phyloP scores from a whole-genome alignment of 805 yeast genomes.

The Priceomyces carsonii region DNA sequence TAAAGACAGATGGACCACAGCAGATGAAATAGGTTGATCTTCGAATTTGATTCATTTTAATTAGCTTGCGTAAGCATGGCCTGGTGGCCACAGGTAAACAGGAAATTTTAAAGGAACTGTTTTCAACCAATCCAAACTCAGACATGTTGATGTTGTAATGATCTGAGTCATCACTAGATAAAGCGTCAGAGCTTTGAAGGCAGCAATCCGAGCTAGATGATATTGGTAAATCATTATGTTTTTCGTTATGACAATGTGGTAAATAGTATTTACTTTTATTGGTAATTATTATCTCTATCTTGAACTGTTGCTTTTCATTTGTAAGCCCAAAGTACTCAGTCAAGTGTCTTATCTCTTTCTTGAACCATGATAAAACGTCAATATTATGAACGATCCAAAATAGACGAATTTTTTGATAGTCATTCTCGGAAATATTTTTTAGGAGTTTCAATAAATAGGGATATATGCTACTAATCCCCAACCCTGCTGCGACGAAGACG shows the following conservation, averaged over 20 bases:
- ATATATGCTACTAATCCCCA: constrained; percentile 3
- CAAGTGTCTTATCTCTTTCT: constrained; percentile 2
- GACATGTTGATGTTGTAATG: neutral
- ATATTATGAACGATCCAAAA: constrained; percentile 4
- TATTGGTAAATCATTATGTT: neutral
- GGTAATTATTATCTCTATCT: constrained; percentile 1
- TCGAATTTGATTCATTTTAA: constrained; percentile 1
- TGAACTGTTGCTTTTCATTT: neutral
- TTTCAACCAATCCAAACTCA: neutral
- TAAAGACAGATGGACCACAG: constrained; percentile 5
- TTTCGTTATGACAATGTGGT: no score
- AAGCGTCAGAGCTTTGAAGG: no score
- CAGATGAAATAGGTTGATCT: constrained; percentile 2
- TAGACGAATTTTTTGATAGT: constrained; percentile 1
- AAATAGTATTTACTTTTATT: no score
- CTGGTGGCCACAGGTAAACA: constrained; percentile 3
- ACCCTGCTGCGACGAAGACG: constrained; percentile 2
- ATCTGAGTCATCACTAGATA: no score
- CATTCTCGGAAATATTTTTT: neutral
- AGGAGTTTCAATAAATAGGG: neutral
- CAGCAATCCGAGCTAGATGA: neutral
- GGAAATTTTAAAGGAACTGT: constrained; percentile 1
- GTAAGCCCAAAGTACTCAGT: neutral
- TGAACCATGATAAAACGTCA: constrained; percentile 3
- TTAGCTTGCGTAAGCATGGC: constrained; percentile 4